Evolutionary conservation across 805 yeast genomes (phyloP).

Genomic region (Vanderwaltozyma yarrowii): DNA sequence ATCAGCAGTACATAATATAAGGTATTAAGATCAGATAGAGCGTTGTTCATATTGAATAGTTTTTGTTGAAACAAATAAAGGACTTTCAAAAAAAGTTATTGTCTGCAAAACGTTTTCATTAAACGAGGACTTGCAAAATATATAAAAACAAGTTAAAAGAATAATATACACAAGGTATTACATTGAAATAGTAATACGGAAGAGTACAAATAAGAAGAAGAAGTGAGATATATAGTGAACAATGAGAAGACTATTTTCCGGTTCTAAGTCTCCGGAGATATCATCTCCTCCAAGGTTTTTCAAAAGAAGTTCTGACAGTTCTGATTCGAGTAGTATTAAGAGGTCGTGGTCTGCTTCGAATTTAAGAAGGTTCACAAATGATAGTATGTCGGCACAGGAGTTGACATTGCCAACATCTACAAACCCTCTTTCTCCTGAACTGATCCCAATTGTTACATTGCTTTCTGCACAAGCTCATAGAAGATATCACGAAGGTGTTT

Average conservation of each 20-base stretch:
- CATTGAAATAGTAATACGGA: too few species aligned
- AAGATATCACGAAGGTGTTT: constrained; percentile 65
- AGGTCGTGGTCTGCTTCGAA: constrained; percentile 17
- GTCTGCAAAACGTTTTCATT: too few species aligned
- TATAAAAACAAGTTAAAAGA: too few species aligned
- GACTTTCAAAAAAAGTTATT: too few species aligned
- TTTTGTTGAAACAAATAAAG: too few species aligned
- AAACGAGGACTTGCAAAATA: too few species aligned
- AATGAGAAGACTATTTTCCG: constrained; percentile 24
- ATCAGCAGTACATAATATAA: too few species aligned
- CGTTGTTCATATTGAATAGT: too few species aligned
- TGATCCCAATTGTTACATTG: constrained; percentile 61
- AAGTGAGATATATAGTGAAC: too few species aligned
- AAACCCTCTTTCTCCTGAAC: constrained; percentile 30
- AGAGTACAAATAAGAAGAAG: background rate
- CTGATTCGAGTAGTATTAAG: background rate
- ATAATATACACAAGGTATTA: too few species aligned
- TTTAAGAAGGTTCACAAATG: constrained; percentile 12
- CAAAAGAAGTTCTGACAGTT: constrained; percentile 5
- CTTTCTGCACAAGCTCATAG: constrained; percentile 67
- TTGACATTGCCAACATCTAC: constrained; percentile 8
- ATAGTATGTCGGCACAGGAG: constrained; percentile 1
- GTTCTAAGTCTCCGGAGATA: constrained; percentile 18
- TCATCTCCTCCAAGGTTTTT: constrained; percentile 21
- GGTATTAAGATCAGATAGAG: too few species aligned